These are phyloP conservation scores for Emergomyces africanus DNA, from an alignment of 2,329 filamentous ascomycete genomes.

Conservation along the genomic window DNA sequence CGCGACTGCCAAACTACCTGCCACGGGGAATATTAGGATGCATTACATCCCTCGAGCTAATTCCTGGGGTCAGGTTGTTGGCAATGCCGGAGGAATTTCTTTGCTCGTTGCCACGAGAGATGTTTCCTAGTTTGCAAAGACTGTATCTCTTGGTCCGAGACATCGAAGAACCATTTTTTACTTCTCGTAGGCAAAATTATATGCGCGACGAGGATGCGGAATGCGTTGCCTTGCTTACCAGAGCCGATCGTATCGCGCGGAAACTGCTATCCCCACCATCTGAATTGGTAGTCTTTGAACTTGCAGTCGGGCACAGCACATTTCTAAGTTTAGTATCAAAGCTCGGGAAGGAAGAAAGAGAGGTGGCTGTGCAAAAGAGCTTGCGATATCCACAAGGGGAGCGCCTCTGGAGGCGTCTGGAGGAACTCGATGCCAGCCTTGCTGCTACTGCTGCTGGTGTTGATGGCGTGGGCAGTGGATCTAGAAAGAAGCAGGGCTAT, in stretches of 20 bases:
- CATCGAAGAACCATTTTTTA: neutral
- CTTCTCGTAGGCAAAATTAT: neutral
- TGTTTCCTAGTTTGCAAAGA: neutral
- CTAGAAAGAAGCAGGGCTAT: neutral
- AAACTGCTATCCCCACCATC: neutral
- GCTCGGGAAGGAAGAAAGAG: neutral
- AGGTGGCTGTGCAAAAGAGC: neutral
- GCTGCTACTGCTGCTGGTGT: neutral
- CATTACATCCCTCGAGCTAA: neutral
- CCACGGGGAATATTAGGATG: neutral
- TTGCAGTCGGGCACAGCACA: neutral
- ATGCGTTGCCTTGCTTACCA: neutral
- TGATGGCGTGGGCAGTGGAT: neutral
- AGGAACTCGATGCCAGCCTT: neutral
- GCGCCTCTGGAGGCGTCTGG: neutral
- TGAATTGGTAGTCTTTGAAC: neutral
- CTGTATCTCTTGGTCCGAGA: neutral
- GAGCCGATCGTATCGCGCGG: neutral
- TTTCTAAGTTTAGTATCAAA: neutral
- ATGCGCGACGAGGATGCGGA: neutral
- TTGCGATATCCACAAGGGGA: neutral
- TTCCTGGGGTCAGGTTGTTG: neutral
- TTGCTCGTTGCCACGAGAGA: neutral
- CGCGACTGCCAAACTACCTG: neutral
- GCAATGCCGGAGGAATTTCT: neutral